A percentile compares a stretch with the other conserved stretches of the same genome.
phyloP scores from a whole-genome alignment of 306 rosid species.

The Gastrolobium bilobum region DNA sequence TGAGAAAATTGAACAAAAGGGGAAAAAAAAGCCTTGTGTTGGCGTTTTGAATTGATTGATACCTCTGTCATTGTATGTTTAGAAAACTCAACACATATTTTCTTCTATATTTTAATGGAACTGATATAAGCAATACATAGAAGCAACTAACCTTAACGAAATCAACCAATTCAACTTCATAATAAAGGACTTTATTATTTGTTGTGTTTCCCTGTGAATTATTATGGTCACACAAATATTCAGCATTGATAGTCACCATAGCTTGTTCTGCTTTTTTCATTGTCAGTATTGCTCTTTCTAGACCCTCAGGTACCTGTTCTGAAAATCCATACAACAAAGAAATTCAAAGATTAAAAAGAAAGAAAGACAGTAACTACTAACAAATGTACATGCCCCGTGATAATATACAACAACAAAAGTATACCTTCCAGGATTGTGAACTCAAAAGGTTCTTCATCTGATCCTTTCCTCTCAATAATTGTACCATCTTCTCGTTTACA shows the following conservation, averaged over 20 bases:
- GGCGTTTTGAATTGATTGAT: neutral
- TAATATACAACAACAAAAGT: slow-evolving; percentile 24
- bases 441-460: slow-evolving; percentile 67
- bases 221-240: slow-evolving; percentile 47
- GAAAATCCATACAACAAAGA: slow-evolving; percentile 41
- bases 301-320: slow-evolving; percentile 66
- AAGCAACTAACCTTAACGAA: slow-evolving; percentile 63
- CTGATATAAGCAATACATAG: neutral
- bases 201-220: slow-evolving; percentile 32
- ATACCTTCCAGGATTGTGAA: slow-evolving; percentile 67
- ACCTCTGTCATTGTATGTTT: neutral
- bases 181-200: slow-evolving; percentile 47
- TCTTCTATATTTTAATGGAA: neutral
- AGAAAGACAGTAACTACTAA: neutral
- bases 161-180: slow-evolving; percentile 65
- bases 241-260: slow-evolving; percentile 55
- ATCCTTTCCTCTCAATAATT: slow-evolving; percentile 63
- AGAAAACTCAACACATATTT: neutral
- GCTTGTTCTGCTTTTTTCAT: slow-evolving; percentile 76
- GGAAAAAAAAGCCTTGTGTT: neutral
- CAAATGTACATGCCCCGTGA: slow-evolving; percentile 15
- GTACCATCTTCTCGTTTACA: slow-evolving; percentile 67
- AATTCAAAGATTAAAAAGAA: neutral
- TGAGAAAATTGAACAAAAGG: neutral
- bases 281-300: slow-evolving; percentile 74